Base-by-base conservation (phyloP, 2,329 filamentous ascomycete species). In the Paraconiothyrium sp. region DNA sequence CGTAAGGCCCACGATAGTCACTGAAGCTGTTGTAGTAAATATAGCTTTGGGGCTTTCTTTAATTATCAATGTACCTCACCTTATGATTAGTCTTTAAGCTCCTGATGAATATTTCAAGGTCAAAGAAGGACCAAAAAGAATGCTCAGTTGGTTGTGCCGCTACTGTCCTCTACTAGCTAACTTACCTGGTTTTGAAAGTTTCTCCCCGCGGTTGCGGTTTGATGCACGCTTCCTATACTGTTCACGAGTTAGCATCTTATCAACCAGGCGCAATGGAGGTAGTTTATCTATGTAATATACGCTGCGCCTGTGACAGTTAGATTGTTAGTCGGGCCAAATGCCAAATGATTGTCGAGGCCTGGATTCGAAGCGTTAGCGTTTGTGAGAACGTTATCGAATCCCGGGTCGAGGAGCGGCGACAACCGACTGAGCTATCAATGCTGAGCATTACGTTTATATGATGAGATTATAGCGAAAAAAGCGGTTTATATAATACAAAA, bases 381-480 rank as follows among this genome's bases (percentile, higher is more conserved):
- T 32, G 41, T 46, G 27, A 30, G 34, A 24, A 30, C 4, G 48
- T 22, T 30, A 37, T 13, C 10, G 37, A 30, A 6, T 44, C 3
- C 22, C 9, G 52, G 46, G 52, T 51, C 37, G 35, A 54, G 50
- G 50, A 54, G 50, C 50, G 34, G 41, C 39, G 30, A 37, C 32
- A 37, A 56, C 32, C 54, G 43, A 55, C 32, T 48, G 54, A 56
- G 54, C 54, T 30, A 56, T 48, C 27, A 39, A 41, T 30, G 50
- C 50, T 30, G 14, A n/a, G 37, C 50, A 54, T 16, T 41, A 35
- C 7, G 14, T 16, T 16, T 30, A 7, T 43, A 30, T 41, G 22
- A 30, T 54, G 34, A 14, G 2, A 9, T 4, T 27, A 11, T 10
- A 16, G 20, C 22, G 13, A 41, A n/a, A 9, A 2, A 4, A 41